phyloP scores from a whole-genome alignment of 2,329 filamentous ascomycete species.

The Helicocarpus griseus region DNA sequence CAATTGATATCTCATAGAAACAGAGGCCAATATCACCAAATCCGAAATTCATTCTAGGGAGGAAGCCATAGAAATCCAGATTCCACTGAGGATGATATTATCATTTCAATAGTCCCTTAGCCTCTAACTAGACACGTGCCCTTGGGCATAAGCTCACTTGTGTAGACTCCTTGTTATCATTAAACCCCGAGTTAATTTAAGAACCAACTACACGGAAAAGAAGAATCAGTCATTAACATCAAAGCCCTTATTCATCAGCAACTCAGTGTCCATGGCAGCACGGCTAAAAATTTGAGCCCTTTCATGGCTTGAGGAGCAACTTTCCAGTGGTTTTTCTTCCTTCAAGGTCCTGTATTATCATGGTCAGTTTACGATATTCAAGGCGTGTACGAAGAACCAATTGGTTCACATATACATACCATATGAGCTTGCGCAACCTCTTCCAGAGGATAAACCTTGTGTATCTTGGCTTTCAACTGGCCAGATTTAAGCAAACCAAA shows the following conservation, averaged over 20 bases:
- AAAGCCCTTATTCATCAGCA: not conserved
- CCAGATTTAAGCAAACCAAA: constrained; percentile 61
- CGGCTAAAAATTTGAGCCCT: not conserved
- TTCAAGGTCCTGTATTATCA: constrained; percentile 55
- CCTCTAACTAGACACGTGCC: too few relatives aligned
- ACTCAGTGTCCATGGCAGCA: not conserved
- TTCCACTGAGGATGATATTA: too few relatives aligned
- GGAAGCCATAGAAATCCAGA: too few relatives aligned
- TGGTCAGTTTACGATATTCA: not conserved
- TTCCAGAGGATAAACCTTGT: constrained; percentile 66
- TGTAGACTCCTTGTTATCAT: too few relatives aligned
- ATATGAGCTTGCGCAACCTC: constrained; percentile 63
- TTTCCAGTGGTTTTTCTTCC: constrained; percentile 77
- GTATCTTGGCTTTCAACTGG: constrained; percentile 62
- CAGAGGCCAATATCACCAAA: too few relatives aligned
- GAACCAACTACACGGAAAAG: too few relatives aligned
- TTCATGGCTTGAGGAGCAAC: constrained; percentile 47
- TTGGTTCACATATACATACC: constrained; percentile 22
- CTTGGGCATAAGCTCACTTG: too few relatives aligned
- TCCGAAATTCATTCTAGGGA: too few relatives aligned
- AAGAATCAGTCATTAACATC: too few relatives aligned
- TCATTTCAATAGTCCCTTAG: too few relatives aligned
- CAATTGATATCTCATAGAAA: too few relatives aligned
- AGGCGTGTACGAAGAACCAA: not conserved
- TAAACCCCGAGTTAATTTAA: too few relatives aligned